Percentiles rank a stretch among this genome's conserved stretches.
Conservation (phyloP, 202 grass and related monocot genomes). For the Schoenoplectus triqueter region DNA sequence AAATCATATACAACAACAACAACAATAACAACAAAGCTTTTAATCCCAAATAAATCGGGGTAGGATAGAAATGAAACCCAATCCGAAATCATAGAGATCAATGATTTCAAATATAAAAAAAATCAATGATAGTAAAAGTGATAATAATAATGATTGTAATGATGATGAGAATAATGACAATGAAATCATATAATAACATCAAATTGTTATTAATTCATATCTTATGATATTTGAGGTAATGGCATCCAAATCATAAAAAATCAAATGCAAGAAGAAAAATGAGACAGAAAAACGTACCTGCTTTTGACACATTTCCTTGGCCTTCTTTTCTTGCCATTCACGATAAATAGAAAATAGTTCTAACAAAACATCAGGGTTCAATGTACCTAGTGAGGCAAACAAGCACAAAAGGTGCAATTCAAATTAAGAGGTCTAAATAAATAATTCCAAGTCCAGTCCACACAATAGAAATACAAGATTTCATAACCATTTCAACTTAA, state of each 20-base stretch:
- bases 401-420: conserved; percentile 6
- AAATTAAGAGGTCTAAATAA: not conserved
- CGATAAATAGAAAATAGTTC: conserved; percentile 79
- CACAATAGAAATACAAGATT: not conserved
- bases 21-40: too few relatives aligned
- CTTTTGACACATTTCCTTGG: conserved; percentile 71
- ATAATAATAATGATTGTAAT: too few relatives aligned
- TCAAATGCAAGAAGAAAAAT: conserved; percentile 1
- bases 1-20: too few relatives aligned
- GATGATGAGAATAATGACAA: too few relatives aligned
- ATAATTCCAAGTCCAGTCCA: not conserved
- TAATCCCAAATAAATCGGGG: too few relatives aligned
- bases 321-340: conserved; percentile 85
- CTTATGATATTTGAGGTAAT: conserved; percentile 27
- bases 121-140: too few relatives aligned
- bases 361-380: conserved; percentile 72
- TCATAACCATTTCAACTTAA: not conserved
- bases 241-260: not conserved
- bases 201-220: not conserved
- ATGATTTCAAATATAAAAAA: too few relatives aligned
- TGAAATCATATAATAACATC: not conserved
- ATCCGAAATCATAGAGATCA: too few relatives aligned
- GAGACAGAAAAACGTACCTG: conserved; percentile 47
- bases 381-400: conserved; percentile 49
- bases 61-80: too few relatives aligned